Base-by-base conservation (phyloP, 257 asterid species). In the Apocynum venetum region DNA sequence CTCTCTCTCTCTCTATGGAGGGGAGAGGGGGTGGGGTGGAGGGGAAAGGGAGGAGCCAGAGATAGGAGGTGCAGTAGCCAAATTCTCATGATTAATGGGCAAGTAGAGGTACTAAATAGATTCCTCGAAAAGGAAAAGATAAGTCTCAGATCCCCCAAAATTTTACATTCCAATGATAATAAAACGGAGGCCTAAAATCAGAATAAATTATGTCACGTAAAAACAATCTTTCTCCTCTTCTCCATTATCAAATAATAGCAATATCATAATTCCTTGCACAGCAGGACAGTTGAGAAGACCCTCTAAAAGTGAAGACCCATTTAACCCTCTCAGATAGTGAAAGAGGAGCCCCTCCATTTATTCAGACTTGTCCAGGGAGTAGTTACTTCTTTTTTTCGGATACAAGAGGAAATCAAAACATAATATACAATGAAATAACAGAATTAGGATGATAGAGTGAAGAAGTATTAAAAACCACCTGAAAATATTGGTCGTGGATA, bases 401-500 rank as follows among this genome's bases (percentile, higher is more conserved):
- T 41, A 73, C 35, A 65, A 51, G 48, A 79, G 61, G 17, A 64
- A 38, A 35, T 10, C 44, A 48, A 71, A 20, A 47, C 46, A 71
- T 19, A 44, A 70, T 43, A 71, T 46, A 35, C 41, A 11, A 46
- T 57, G n/a, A 11, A 59, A 46, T 55, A 48, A 36, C 38, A 59
- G 57, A 3, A 43, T 12, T 60, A 63, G 55, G 8, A 78, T 52
- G 64, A 73, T 71, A 57, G 13, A 4, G 25, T 8, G 71, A 53
- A 20, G 43, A 59, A 66, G 70, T 49, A 67, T 12, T 72, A 71
- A 74, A 53, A 76, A 67, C 80, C 86, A 96, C 99, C 99, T 96
- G 97, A 89, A 96, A 96, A 85, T 96, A 96, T 76, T 89, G 96
- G 46, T 89, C 81, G 78, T 96, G 99, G 48, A 96, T 89, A 80